A percentile compares a stretch with the other conserved stretches of the same genome.
Conservation (phyloP, 140 eudicot species). For the Flaveria floridana region DNA sequence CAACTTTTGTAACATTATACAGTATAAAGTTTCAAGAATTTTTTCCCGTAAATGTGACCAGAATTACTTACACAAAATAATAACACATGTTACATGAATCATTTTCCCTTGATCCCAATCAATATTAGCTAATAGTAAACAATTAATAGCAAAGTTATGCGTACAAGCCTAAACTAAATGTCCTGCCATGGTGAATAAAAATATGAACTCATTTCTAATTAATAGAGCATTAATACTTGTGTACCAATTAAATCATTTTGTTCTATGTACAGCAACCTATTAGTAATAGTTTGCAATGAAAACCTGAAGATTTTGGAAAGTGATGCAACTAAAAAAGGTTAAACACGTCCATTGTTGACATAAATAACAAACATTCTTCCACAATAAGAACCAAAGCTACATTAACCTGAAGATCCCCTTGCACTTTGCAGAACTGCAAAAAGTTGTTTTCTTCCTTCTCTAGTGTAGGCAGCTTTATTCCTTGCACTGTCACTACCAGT, state of each 20-base stretch:
- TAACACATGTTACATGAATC: not conserved
- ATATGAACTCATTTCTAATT: not conserved
- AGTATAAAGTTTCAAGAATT: constrained; percentile 5
- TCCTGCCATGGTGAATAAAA: constrained; percentile 19
- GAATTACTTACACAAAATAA: constrained; percentile 11
- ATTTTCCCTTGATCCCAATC: not conserved
- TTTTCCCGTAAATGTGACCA: constrained; percentile 3
- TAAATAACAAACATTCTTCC: constrained; percentile 4
- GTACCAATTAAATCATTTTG: constrained; percentile 4
- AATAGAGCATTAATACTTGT: not conserved
- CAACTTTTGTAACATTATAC: not conserved
- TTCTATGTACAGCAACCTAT: constrained; percentile 8
- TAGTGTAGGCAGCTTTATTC: constrained; percentile 87
- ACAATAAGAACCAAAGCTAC: constrained; percentile 24
- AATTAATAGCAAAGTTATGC: constrained; percentile 14
- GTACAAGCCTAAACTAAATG: not conserved
- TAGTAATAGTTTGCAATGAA: constrained; percentile 10
- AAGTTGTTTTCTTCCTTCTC: constrained; percentile 93
- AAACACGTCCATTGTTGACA: not conserved
- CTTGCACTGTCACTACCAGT: constrained; percentile 65
- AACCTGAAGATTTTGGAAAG: constrained; percentile 6
- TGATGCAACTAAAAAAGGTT: constrained; percentile 22
- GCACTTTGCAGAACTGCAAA: constrained; percentile 98
- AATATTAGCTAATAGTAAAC: not conserved
- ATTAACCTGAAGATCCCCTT: constrained; percentile 97